phyloP scores from a whole-genome alignment of 2,329 filamentous ascomycete genomes.

The Pseudogymnoascus sp. region DNA sequence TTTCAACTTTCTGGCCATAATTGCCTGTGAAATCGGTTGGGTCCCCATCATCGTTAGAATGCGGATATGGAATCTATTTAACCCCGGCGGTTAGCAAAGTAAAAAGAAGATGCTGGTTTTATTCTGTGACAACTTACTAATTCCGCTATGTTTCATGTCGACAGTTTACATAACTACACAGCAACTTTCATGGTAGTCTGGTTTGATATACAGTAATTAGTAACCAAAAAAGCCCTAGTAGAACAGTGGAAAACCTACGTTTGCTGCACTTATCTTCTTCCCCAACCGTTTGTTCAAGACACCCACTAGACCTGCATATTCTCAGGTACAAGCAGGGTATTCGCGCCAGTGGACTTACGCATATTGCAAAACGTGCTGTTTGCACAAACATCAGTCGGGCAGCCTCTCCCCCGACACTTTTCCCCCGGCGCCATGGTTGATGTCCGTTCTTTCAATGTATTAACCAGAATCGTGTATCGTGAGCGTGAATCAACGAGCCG shows the following conservation, averaged over 20 bases:
- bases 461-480: too few species aligned
- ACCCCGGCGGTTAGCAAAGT: background rate
- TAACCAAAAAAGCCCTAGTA: background rate
- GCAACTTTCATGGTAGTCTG: background rate
- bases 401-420: background rate
- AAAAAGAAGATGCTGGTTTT: background rate
- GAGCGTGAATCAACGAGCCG: background rate
- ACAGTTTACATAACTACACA: background rate
- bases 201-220: background rate
- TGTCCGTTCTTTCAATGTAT: background rate
- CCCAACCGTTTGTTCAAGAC: background rate
- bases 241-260: background rate
- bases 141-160: background rate
- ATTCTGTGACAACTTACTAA: background rate
- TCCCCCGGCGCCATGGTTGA: background rate
- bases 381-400: background rate
- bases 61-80: background rate
- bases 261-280: background rate
- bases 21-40: background rate
- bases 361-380: background rate
- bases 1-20: background rate
- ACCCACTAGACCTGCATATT: background rate
- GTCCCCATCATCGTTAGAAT: background rate
- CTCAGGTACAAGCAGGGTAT: background rate
- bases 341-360: background rate